These are phyloP conservation scores for Centaurea solstitialis DNA, from an alignment of 129 eudicot species.

Conservation along the genomic window DNA sequence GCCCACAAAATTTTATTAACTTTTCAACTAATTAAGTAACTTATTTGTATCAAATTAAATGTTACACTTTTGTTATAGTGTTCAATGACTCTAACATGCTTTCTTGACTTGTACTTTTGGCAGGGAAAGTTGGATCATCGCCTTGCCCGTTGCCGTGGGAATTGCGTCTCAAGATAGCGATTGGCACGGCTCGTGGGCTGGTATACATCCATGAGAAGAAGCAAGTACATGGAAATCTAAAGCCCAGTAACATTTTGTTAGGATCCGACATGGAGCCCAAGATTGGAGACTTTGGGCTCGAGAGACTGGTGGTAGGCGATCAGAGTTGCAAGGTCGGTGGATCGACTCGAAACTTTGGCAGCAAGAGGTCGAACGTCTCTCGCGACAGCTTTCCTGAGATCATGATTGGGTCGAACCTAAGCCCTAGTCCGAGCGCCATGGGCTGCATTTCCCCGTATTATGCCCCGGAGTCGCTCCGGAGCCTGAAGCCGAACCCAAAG, in stretches of 20 bases:
- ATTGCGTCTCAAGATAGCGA: constrained; percentile 82
- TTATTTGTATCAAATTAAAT: background rate
- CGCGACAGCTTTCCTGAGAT: constrained; percentile 78
- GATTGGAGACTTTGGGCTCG: constrained; percentile 92
- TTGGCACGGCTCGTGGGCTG: constrained; percentile 90
- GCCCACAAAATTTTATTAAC: background rate
- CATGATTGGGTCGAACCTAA: constrained; percentile 50
- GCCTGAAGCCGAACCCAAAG: constrained; percentile 75
- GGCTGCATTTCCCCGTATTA: constrained; percentile 73
- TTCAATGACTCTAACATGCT: background rate
- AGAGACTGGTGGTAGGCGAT: constrained; percentile 67
- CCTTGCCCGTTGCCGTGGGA: constrained; percentile 94
- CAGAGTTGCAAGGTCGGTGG: constrained; percentile 62
- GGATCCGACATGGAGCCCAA: constrained; percentile 92
- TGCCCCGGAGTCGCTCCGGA: constrained; percentile 86
- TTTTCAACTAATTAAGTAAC: background rate
- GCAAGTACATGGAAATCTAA: constrained; percentile 88
- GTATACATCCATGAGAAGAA: constrained; percentile 86
- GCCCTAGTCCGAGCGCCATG: constrained; percentile 83
- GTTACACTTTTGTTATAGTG: background rate
- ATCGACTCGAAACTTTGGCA: constrained; percentile 82
- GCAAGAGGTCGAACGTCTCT: constrained; percentile 80
- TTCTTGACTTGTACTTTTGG: constrained; percentile 18
- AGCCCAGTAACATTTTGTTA: constrained; percentile 88
- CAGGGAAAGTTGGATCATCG: constrained; percentile 84